phyloP scores from a whole-genome alignment of 257 asterid genomes.

The Solanum medicagineum region DNA sequence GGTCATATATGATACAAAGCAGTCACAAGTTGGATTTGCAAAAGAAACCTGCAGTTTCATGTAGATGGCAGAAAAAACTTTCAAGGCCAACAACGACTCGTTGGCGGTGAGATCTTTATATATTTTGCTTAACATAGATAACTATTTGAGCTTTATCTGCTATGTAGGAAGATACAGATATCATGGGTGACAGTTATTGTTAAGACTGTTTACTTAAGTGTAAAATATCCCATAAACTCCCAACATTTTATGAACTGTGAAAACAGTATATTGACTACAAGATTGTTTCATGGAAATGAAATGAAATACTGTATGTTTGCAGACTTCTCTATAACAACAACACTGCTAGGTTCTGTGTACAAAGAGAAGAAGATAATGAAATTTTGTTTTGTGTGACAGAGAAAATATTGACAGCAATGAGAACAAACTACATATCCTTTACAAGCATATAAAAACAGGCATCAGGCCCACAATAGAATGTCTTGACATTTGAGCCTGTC shows the following conservation, averaged over 20 bases:
- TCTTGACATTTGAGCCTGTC: constrained; percentile 6
- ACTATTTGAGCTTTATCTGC: not conserved
- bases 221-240: not conserved
- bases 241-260: not conserved
- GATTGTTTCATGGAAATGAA: not conserved
- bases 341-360: constrained; percentile 6
- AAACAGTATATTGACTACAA: not conserved
- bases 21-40: constrained; percentile 63
- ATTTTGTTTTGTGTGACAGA: constrained; percentile 1
- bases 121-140: not conserved
- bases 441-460: constrained; percentile 8
- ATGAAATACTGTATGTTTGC: not conserved
- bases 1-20: constrained; percentile 61
- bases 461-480: constrained; percentile 10
- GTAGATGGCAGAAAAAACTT: not conserved
- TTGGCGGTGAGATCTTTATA: not conserved
- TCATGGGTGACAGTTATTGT: not conserved
- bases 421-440: constrained; percentile 9
- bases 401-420: not conserved
- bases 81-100: not conserved
- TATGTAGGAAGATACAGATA: not conserved
- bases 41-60: constrained; percentile 60
- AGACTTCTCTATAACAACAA: not conserved
- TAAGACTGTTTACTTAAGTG: not conserved
- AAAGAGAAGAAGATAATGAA: constrained; percentile 11